Evolutionary conservation across 2,329 filamentous ascomycete genomes (phyloP).

Genomic region (Torrubiella hemipterigena): DNA sequence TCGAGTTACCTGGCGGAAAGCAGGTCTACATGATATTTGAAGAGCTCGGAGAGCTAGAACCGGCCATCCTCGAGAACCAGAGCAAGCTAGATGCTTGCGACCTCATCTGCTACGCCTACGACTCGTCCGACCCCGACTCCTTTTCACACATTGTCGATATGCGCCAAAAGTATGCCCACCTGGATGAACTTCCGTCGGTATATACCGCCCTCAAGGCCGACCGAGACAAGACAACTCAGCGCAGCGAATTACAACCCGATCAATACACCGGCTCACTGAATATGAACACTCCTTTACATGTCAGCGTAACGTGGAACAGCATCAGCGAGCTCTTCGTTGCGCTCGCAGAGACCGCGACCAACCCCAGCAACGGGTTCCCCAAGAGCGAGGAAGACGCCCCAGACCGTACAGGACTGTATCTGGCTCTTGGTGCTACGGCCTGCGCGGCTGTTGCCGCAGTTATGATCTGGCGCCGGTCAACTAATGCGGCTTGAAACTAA

Average conservation of each 20-base stretch:
- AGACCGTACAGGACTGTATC: constrained; percentile 75
- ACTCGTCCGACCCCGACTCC: constrained; percentile 91
- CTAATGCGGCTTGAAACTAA: constrained; percentile 26
- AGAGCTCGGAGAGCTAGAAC: constrained; percentile 90
- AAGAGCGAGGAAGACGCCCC: constrained; percentile 77
- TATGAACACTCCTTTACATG: constrained; percentile 86
- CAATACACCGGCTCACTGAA: constrained; percentile 75
- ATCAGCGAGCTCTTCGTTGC: constrained; percentile 90
- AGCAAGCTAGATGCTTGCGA: constrained; percentile 87
- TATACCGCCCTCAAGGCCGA: constrained; percentile 94
- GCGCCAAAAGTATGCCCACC: constrained; percentile 64
- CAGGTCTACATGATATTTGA: constrained; percentile 95
- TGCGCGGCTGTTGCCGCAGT: constrained; percentile 51
- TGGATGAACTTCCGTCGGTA: constrained; percentile 81
- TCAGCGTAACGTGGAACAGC: constrained; percentile 87
- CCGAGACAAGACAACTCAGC: constrained; percentile 91
- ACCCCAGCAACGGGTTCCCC: constrained; percentile 78
- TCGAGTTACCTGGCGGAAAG: constrained; percentile 89
- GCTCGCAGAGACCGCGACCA: constrained; percentile 83
- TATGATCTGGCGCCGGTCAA: constrained; percentile 52
- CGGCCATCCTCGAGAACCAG: constrained; percentile 85
- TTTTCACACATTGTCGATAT: constrained; percentile 84
- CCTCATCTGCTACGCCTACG: constrained; percentile 88
- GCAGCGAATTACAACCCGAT: constrained; percentile 82
- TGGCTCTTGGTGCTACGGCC: constrained; percentile 65